These are phyloP conservation scores for Xylaria nigripes DNA, from an alignment of 495 filamentous ascomycete species.

Conservation along the genomic window DNA sequence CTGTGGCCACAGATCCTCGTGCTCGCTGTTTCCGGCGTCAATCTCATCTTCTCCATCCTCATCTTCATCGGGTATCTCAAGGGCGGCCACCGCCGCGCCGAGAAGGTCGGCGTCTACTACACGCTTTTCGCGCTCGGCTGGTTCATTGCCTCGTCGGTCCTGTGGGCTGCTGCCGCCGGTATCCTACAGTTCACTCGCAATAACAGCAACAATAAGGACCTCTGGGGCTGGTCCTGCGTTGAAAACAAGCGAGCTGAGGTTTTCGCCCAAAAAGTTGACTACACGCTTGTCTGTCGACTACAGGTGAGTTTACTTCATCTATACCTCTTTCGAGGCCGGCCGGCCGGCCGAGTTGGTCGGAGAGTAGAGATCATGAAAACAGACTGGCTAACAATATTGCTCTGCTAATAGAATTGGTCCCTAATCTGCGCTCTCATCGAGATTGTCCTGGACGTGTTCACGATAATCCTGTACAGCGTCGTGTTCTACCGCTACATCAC, in stretches of 20 bases:
- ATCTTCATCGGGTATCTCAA: constrained; percentile 84
- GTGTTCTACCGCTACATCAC: constrained; percentile 95
- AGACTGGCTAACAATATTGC: too few species aligned
- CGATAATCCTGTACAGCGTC: constrained; percentile 84
- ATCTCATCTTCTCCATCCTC: constrained; percentile 65
- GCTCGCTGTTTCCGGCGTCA: constrained; percentile 67
- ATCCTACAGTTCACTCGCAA: constrained; percentile 69
- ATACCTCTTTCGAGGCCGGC: too few species aligned
- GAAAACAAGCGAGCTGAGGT: constrained; percentile 71
- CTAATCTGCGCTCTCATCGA: constrained; percentile 97
- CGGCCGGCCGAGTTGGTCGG: too few species aligned
- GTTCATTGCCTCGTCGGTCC: constrained; percentile 87
- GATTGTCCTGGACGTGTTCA: constrained; percentile 83
- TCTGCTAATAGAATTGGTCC: constrained; percentile 67
- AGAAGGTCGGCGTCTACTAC: constrained; percentile 91
- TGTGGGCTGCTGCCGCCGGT: constrained; percentile 85
- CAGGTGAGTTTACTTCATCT: constrained; percentile 53
- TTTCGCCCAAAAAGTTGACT: constrained; percentile 72
- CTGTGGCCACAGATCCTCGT: constrained; percentile 86
- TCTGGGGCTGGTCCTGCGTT: constrained; percentile 96
- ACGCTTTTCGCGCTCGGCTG: constrained; percentile 83
- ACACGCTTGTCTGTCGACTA: constrained; percentile 87
- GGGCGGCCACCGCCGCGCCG: constrained; percentile 79
- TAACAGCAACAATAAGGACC: constrained; percentile 66
- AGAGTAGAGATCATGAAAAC: too few species aligned